Evolutionary conservation across 768 basidiomycete genomes (phyloP), one percentile per base, ranked within the genome.

Genomic region (Mycena indigotica): DNA sequence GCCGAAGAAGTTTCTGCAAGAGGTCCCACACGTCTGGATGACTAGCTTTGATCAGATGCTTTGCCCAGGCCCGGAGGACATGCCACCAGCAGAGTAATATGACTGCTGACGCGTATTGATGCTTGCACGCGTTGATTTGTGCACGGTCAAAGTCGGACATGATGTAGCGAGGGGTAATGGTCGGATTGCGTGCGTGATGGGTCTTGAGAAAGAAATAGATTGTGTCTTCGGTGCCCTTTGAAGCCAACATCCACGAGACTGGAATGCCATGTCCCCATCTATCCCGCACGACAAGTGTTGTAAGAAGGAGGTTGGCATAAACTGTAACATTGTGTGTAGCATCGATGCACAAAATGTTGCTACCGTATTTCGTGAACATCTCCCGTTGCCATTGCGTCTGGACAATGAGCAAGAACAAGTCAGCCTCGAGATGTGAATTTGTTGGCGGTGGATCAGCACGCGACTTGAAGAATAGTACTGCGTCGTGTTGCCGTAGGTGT

Each of bases 71-170:
- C 44, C 70, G 70, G 6, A 69, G 63, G 28, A 70, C 66, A 50
- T 72, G 71, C 71, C 69, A 70, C 67, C 68, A 69, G 59, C 70
- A 71, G 4, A 69, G 55, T 4, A 63, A 48, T 23, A 68, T 32
- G 0, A 21, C 26, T 0, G 64, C 19, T 23, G 26, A 15, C 3
- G 15, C 28, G 38, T 46, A 2, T 21, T 13, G 13, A n/a, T 15
- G 25, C 28, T 23, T 24, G 50, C n/a, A n/a, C n/a, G n/a, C n/a
- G n/a, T n/a, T n/a, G n/a, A n/a, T n/a, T n/a, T n/a, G n/a, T n/a
- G n/a, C 41, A 53, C 19, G 57, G 44, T 26, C 53, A 53, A 16
- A 58, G 38, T 29, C 53, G 57, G 28, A 38, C 52, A 58, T 58
- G 51, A 52, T 29, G 38, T 16, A 56, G 12, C 10, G 25, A 24